These are phyloP conservation scores for Skeletonema menzelii DNA, from an alignment of 108 stramenopile genomes.

Conservation along the genomic window DNA sequence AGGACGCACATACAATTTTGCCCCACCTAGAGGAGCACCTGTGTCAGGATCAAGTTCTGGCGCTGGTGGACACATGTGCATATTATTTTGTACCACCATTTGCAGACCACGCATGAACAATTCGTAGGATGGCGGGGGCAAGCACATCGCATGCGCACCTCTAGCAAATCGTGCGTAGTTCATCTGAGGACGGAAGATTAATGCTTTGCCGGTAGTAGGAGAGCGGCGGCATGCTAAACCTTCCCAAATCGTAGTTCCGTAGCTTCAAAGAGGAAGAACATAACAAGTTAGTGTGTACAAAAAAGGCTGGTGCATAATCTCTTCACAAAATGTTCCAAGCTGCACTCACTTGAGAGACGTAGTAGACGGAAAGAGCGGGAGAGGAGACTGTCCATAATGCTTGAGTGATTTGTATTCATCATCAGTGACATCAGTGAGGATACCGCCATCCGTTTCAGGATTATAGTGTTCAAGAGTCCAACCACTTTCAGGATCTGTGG, in stretches of 20 bases:
- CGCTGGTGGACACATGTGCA: constrained; percentile 68
- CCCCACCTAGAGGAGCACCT: constrained; percentile 50
- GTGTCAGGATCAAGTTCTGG: constrained; percentile 44
- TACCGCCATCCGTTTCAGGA: constrained; percentile 52
- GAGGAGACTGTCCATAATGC: constrained; percentile 53
- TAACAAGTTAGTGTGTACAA: not conserved
- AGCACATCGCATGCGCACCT: constrained; percentile 75
- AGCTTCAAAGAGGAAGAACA: constrained; percentile 11
- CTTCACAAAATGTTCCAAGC: not conserved
- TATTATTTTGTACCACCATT: constrained; percentile 58
- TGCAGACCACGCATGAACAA: constrained; percentile 78
- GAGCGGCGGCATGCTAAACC: constrained; percentile 80
- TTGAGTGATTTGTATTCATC: constrained; percentile 40
- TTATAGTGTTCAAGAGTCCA: constrained; percentile 77
- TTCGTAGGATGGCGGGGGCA: constrained; percentile 62
- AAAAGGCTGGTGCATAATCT: not conserved
- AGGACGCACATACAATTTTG: constrained; percentile 78
- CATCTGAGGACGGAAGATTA: constrained; percentile 78
- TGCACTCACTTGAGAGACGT: constrained; percentile 59
- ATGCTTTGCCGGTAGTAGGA: constrained; percentile 51
- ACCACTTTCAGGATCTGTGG: constrained; percentile 49
- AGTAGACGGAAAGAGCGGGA: constrained; percentile 66
- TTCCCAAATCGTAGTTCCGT: constrained; percentile 88
- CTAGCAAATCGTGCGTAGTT: constrained; percentile 66
- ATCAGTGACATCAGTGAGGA: constrained; percentile 33